Evolutionary conservation across 306 rosid species (phyloP).

Genomic region (Luffa acutangula): DNA sequence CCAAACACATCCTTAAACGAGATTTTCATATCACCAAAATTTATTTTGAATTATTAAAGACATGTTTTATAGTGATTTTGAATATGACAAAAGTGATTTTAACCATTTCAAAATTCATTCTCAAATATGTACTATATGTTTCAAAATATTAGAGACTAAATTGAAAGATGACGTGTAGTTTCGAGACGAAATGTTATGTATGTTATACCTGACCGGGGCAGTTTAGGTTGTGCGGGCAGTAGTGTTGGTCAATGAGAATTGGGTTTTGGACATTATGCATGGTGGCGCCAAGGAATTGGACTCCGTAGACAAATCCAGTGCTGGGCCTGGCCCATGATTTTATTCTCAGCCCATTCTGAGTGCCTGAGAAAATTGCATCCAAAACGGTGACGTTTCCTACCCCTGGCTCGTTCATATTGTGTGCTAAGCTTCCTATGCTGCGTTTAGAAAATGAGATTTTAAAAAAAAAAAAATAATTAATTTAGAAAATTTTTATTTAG

Average conservation of each 20-base stretch:
- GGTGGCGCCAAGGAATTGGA: constrained; percentile 22
- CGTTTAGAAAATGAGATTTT: neutral
- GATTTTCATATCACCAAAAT: too few relatives aligned
- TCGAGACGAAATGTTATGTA: neutral
- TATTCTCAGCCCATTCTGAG: constrained; percentile 13
- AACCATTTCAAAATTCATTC: too few relatives aligned
- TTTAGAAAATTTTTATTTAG: too few relatives aligned
- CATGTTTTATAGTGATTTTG: too few relatives aligned
- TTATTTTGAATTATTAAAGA: too few relatives aligned
- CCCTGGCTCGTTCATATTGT: constrained; percentile 12
- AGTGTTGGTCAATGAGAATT: constrained; percentile 38
- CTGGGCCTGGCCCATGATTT: constrained; percentile 45
- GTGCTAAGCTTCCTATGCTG: constrained; percentile 31
- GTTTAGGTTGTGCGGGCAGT: constrained; percentile 25
- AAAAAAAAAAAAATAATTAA: too few relatives aligned
- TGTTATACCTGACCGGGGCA: constrained; percentile 33
- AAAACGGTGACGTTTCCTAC: constrained; percentile 20
- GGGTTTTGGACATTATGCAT: constrained; percentile 46
- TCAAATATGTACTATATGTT: too few relatives aligned
- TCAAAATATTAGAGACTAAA: too few relatives aligned
- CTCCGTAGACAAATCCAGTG: constrained; percentile 28
- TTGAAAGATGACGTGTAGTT: neutral
- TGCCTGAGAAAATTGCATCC: neutral
- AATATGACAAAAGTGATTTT: too few relatives aligned
- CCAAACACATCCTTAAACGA: too few relatives aligned